phyloP scores from a whole-genome alignment of 2,329 filamentous ascomycete species.

The Penicillium sp. region DNA sequence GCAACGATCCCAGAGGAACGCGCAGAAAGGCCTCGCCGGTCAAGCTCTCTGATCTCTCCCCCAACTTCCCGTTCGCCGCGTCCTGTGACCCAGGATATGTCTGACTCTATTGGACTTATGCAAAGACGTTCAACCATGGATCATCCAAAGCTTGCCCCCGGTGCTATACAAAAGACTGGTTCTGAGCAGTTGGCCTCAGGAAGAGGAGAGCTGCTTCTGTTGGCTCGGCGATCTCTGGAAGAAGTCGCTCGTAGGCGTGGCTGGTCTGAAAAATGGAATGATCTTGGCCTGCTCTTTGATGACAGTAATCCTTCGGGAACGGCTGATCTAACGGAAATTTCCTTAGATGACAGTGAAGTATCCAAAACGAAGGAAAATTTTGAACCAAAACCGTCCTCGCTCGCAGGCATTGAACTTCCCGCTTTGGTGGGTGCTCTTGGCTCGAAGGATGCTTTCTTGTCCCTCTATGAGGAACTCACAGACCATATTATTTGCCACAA shows the following conservation, averaged over 20 bases:
- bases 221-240: slow-evolving; percentile 78
- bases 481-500: slow-evolving; percentile 81
- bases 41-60: slow-evolving; percentile 37
- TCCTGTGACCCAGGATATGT: slow-evolving; percentile 31
- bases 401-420: slow-evolving; percentile 54
- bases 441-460: slow-evolving; percentile 63
- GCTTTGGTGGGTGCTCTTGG: slow-evolving; percentile 61
- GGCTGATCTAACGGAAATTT: slow-evolving; percentile 36
- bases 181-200: slow-evolving; percentile 78
- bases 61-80: slow-evolving; percentile 20
- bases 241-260: slow-evolving; percentile 67
- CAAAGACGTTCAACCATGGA: slow-evolving; percentile 47
- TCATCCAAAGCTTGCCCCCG: slow-evolving; percentile 40
- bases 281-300: slow-evolving; percentile 48
- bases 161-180: slow-evolving; percentile 51
- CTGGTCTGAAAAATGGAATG: slow-evolving; percentile 75
- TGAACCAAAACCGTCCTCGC: slow-evolving; percentile 22
- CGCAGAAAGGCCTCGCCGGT: slow-evolving; percentile 35
- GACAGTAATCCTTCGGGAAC: slow-evolving; percentile 26
- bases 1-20: slow-evolving; percentile 22
- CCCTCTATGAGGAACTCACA: slow-evolving; percentile 72
- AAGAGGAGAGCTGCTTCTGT: slow-evolving; percentile 75
- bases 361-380: slow-evolving; percentile 13
- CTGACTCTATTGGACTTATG: slow-evolving; percentile 31
- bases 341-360: slow-evolving; percentile 29